A percentile compares a stretch with the other conserved stretches of the same genome.
phyloP scores from a whole-genome alignment of 371 early-diverging fungal species.

The Basidiobolus meristosporus region DNA sequence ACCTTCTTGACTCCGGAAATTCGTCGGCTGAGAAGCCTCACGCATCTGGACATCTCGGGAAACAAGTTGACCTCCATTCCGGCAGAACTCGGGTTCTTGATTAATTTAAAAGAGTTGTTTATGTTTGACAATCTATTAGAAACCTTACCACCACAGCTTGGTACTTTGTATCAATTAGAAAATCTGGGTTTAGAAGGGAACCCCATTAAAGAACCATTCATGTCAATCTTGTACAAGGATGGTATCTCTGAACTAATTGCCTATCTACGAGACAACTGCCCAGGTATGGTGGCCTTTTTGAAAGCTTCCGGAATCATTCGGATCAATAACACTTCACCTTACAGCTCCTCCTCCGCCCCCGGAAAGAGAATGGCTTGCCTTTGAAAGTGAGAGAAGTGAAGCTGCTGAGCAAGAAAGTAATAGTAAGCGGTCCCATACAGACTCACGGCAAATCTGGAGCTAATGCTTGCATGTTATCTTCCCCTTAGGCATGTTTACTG shows the following conservation, averaged over 20 bases:
- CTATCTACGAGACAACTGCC: constrained; percentile 83
- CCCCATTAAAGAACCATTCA: constrained; percentile 76
- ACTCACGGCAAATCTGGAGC: too few species aligned
- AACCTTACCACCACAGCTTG: constrained; percentile 82
- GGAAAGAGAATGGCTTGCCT: constrained; percentile 80
- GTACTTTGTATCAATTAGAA: constrained; percentile 82
- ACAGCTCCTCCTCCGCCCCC: constrained; percentile 64
- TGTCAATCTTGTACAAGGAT: constrained; percentile 62
- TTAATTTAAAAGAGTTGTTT: constrained; percentile 65
- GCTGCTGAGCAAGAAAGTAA: too few species aligned
- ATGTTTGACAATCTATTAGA: constrained; percentile 87
- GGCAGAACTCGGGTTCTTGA: constrained; percentile 76
- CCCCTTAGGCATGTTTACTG: constrained; percentile 66
- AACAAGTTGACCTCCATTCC: constrained; percentile 81
- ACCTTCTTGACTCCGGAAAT: constrained; percentile 55
- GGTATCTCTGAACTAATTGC: constrained; percentile 71
- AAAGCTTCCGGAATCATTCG: background rate
- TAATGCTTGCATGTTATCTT: too few species aligned
- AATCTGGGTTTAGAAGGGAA: constrained; percentile 93
- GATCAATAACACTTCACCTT: background rate
- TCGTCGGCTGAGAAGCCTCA: constrained; percentile 36
- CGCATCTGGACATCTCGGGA: constrained; percentile 65
- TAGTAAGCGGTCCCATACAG: too few species aligned
- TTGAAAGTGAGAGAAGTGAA: constrained; percentile 15
- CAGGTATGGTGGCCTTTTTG: constrained; percentile 21